Conservation (phyloP, 352 stramenopile genomes). For the Phytophthora lateralis region DNA sequence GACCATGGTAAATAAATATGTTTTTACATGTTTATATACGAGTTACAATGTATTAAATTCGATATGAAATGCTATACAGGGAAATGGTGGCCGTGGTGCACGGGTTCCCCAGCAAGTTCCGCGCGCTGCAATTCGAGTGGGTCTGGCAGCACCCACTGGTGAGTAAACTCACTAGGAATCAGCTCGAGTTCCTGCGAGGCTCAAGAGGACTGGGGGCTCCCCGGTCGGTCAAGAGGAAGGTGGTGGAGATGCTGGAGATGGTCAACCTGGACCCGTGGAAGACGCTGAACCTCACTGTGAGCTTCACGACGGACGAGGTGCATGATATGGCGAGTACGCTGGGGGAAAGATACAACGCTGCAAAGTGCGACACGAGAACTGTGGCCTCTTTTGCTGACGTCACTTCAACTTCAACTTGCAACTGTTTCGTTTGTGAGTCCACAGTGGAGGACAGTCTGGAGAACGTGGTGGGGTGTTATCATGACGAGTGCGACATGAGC, state of each 20-base stretch:
- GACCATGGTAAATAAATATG: slow-evolving; percentile 51
- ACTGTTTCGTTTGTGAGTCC: slow-evolving; percentile 58
- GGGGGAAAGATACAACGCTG: slow-evolving; percentile 36
- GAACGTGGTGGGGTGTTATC: slow-evolving; percentile 43
- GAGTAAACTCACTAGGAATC: slow-evolving; percentile 56
- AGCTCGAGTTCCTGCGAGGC: slow-evolving; percentile 38
- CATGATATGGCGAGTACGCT: slow-evolving; percentile 43
- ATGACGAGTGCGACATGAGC: slow-evolving; percentile 44
- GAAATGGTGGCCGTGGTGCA: slow-evolving; percentile 78
- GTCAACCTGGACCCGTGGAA: slow-evolving; percentile 61
- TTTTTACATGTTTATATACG: neutral
- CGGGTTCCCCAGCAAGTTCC: slow-evolving; percentile 77
- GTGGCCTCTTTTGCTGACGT: slow-evolving; percentile 24
- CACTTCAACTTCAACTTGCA: neutral
- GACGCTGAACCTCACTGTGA: slow-evolving; percentile 53
- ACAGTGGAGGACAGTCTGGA: slow-evolving; percentile 11
- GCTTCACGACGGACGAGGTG: slow-evolving; percentile 53
- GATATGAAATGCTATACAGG: slow-evolving; percentile 36
- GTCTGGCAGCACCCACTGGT: slow-evolving; percentile 76
- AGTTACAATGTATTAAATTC: neutral
- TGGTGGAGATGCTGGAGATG: slow-evolving; percentile 73
- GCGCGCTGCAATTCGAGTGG: slow-evolving; percentile 82
- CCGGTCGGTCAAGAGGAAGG: slow-evolving; percentile 70
- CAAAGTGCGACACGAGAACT: slow-evolving; percentile 39
- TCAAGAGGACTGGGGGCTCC: slow-evolving; percentile 49